Base-by-base conservation (phyloP, 177 flowering plant species). In the Vitis hybrid region DNA sequence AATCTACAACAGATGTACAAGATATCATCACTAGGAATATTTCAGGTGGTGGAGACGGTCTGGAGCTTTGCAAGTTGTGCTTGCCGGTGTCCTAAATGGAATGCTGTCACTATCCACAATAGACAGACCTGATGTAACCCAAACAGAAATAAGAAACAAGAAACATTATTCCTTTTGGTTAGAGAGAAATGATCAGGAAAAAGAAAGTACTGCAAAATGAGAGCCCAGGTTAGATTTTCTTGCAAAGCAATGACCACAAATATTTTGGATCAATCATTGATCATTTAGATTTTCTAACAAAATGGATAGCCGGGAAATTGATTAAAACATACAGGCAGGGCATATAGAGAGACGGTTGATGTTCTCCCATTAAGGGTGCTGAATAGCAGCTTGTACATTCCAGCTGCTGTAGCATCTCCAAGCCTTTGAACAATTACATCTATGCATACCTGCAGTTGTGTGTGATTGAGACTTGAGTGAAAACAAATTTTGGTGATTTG, bases 341-440 rank as follows among this genome's bases (percentile, higher is more conserved):
- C 93, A 83, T 85, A 91, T 4, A 93, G 87, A 61, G 96, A 86
- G 62, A 83, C 82, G 5, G 71, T 78, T 52, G 97, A 85, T 59
- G 81, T 72, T 66, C 62, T 84, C 74, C 82, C 83, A 73, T 87
- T 69, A 12, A 86, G 78, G 68, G 76, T 77, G 86, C 86, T 80
- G 67, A 76, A 82, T 12, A 95, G 87, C 18, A 95, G 78, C 77
- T 88, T 87, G 90, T 83, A 93, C 79, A 93, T 76, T 74, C 92
- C 98, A 31, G 99, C 98, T 9, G 99, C 99, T 56, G 99, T 79
- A 15, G 98, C 98, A 82, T 95, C 98, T 72, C 98, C 99, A 68
- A 91, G 90, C 78, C 99, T 86, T 74, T 94, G 98, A 73, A 94
- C 90, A 61, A 94, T 78, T 18, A 94, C 98, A 81, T 92, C 98